Evolutionary conservation across 2,329 filamentous ascomycete species (phyloP).

Genomic region (Trichophyton benhamiae): DNA sequence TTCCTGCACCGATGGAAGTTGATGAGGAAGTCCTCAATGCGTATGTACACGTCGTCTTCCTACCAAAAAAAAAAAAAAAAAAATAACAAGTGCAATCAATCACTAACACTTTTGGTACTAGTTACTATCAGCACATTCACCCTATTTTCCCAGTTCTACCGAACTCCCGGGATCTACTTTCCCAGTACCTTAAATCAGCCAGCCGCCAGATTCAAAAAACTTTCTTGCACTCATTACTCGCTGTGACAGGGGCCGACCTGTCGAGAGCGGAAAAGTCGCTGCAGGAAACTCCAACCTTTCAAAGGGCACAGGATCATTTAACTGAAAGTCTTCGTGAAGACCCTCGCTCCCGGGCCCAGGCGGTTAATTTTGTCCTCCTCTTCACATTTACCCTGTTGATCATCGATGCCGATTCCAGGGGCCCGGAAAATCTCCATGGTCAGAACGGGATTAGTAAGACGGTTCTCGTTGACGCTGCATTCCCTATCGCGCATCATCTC

Average conservation of each 20-base stretch:
- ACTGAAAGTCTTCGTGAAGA: conserved; percentile 29
- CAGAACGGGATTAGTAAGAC: conserved; percentile 32
- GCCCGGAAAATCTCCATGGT: conserved; percentile 30
- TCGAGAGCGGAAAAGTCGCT: conserved; percentile 25
- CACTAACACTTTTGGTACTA: conserved; percentile 16
- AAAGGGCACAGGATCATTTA: conserved; percentile 31
- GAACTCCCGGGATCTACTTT: conserved; percentile 27
- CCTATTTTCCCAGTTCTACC: conserved; percentile 31
- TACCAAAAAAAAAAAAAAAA: not conserved
- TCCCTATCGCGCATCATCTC: conserved; percentile 28
- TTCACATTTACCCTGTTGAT: conserved; percentile 32
- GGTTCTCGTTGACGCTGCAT: conserved; percentile 29
- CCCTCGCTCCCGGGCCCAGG: conserved; percentile 21
- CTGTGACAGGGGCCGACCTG: conserved; percentile 28
- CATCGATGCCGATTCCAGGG: conserved; percentile 32
- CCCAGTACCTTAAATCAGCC: conserved; percentile 28
- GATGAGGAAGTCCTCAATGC: conserved; percentile 31
- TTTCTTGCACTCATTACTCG: conserved; percentile 30
- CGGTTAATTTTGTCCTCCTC: conserved; percentile 31
- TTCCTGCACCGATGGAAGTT: conserved; percentile 25
- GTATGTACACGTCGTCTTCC: conserved; percentile 19
- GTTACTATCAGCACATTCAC: conserved; percentile 33
- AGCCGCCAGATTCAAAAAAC: conserved; percentile 31
- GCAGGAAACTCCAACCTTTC: conserved; percentile 23
- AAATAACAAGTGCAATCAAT: not conserved